phyloP scores from a whole-genome alignment of 2,329 filamentous ascomycete species.

The Ceratocystis huliohia region DNA sequence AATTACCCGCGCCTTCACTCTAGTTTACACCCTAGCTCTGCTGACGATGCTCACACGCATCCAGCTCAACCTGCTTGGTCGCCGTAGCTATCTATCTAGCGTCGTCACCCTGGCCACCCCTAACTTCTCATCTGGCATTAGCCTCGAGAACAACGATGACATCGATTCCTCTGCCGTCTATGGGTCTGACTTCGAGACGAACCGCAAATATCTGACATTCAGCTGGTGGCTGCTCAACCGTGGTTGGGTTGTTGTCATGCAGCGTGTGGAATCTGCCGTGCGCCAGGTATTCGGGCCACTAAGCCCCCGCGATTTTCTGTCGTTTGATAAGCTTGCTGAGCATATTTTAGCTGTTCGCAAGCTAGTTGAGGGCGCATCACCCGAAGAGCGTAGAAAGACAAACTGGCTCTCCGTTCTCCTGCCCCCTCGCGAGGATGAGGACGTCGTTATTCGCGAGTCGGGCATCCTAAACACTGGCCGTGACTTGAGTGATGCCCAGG shows the following conservation, averaged over 20 bases:
- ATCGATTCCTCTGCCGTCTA: conserved; percentile 70
- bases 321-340: conserved; percentile 64
- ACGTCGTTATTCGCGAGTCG: conserved; percentile 72
- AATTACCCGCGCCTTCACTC: conserved; percentile 77
- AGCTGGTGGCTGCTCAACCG: conserved; percentile 96
- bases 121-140: conserved; percentile 62
- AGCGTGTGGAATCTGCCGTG: conserved; percentile 72
- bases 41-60: conserved; percentile 86
- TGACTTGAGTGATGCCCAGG: neutral
- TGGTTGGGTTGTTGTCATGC: conserved; percentile 73
- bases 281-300: conserved; percentile 78
- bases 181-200: conserved; percentile 91
- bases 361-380: conserved; percentile 57
- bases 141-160: conserved; percentile 84
- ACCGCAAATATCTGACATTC: conserved; percentile 86
- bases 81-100: conserved; percentile 88
- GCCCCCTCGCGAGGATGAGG: conserved; percentile 65
- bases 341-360: conserved; percentile 73
- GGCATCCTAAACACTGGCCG: conserved; percentile 52
- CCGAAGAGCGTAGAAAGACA: conserved; percentile 32
- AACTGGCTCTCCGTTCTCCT: conserved; percentile 79
- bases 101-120: conserved; percentile 83
- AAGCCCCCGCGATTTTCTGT: conserved; percentile 79
- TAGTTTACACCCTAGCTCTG: conserved; percentile 81
- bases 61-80: conserved; percentile 91